Base-by-base conservation (phyloP, 116 monocot genomes). In the Cymodocea nodosa region DNA sequence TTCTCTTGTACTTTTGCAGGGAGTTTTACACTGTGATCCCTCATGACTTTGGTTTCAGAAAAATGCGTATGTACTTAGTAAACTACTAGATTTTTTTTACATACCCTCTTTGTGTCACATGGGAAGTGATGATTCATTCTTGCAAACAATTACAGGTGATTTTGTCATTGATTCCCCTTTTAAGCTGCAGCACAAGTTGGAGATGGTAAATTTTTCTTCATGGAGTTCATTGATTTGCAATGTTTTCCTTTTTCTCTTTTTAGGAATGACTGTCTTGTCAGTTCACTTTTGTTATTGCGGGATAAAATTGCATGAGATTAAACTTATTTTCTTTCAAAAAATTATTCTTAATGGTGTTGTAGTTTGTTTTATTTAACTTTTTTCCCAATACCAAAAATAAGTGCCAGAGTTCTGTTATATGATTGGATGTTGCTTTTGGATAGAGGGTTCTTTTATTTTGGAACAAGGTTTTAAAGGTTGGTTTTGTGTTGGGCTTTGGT, bases 1-100 rank as follows among this genome's bases (percentile, higher is more conserved):
- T 37, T 48, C 25, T 75, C n/a, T 68, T 60, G 23, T 59, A 54
- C 50, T 62, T 17, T 67, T 80, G 68, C 90, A 95, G 95, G 61
- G 90, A 95, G 68, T 95, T 95, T 74, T 90, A 95, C 76, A 90
- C 87, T 25, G 85, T 90, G 74, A 90, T 95, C 36, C 95, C 95
- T 23, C 95, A 95, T 75, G 85, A 90, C 67, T 95, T 87, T 69
- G 95, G 95, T 40, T 95, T 90, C 72, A 87, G 73, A 75, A 95
- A 90, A 59, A 95, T 95, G 95, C 69, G 95, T 95, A 85, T 63
- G 89, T 87, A 66, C 51, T 39, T 63, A 37, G 11, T 16, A 8
- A 18, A 10, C 16, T 36, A 13, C 15, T 30, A 34, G 15, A 24
- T 34, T 34, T 34, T 3, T n/a, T 2, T 59, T 9, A 13, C 0